phyloP scores from a whole-genome alignment of 495 filamentous ascomycete genomes.

The Bacidia gigantensis region DNA sequence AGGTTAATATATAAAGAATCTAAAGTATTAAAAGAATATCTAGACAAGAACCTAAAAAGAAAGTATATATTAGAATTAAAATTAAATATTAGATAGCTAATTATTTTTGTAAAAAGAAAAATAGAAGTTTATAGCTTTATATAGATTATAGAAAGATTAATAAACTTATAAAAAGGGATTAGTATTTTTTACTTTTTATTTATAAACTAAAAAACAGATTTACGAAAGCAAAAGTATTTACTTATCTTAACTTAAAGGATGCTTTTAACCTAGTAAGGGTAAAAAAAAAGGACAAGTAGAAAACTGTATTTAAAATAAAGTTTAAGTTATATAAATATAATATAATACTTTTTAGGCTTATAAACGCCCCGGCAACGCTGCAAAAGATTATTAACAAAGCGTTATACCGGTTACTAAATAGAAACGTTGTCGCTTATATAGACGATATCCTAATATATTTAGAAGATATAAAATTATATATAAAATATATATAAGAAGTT shows the following conservation, averaged over 20 bases:
- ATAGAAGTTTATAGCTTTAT: constrained; percentile 9
- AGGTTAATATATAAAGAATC: background rate
- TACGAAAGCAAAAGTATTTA: constrained; percentile 11
- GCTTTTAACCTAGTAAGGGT: constrained; percentile 15
- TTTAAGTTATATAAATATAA: constrained; percentile 16
- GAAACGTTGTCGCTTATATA: constrained; percentile 19
- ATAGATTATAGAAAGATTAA: constrained; percentile 15
- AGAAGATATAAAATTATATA: constrained; percentile 12
- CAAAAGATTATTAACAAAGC: constrained; percentile 23
- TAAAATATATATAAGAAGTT: constrained; percentile 13
- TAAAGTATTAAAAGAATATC: background rate
- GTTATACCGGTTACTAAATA: constrained; percentile 17
- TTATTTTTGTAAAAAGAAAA: constrained; percentile 10
- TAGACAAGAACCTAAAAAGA: constrained; percentile 2
- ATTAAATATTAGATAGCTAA: background rate
- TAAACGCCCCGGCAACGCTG: constrained; percentile 16
- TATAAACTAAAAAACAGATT: constrained; percentile 6
- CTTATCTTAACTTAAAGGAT: constrained; percentile 15
- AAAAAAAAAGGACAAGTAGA: constrained; percentile 14
- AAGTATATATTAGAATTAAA: constrained; percentile 5
- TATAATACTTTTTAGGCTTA: constrained; percentile 25
- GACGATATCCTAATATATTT: constrained; percentile 20
- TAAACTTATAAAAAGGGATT: constrained; percentile 12
- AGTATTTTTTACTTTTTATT: constrained; percentile 13
- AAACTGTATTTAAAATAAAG: constrained; percentile 7